phyloP scores from a whole-genome alignment of 306 rosid genomes.

The Leucaena leucocephala region DNA sequence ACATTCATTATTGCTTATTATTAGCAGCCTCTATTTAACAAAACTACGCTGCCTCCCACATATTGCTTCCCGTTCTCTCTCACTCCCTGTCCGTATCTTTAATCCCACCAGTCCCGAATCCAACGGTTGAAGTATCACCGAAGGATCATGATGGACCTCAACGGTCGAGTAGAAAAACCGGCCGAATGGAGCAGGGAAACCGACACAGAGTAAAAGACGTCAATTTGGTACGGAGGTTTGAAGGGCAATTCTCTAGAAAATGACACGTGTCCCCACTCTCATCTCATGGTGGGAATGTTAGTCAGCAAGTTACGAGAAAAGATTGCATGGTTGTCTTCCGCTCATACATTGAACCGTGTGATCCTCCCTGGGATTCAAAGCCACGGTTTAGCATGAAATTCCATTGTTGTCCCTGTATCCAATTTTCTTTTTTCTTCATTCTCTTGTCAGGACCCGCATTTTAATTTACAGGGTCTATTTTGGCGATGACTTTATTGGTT shows the following conservation, averaged over 20 bases:
- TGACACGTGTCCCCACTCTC: conserved; percentile 32
- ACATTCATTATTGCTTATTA: no score
- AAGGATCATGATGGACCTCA: not conserved
- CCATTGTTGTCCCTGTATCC: not conserved
- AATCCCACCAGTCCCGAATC: not conserved
- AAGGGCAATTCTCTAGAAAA: not conserved
- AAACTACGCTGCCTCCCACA: not conserved
- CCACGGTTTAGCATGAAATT: not conserved
- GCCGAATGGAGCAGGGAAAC: not conserved
- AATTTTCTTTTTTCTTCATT: no score
- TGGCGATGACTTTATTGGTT: no score
- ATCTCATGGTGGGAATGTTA: conserved; percentile 5
- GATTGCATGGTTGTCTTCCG: not conserved
- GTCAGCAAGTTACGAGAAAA: not conserved
- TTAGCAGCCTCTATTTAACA: not conserved
- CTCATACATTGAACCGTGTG: not conserved
- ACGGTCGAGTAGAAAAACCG: not conserved
- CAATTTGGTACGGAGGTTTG: not conserved
- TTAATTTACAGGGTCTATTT: no score
- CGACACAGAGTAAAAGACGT: not conserved
- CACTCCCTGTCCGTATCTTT: not conserved
- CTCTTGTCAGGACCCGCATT: not conserved
- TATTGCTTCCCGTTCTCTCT: not conserved
- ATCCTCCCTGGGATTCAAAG: not conserved
- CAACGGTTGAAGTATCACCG: not conserved